Evolutionary conservation across 164 flowering plant genomes (phyloP), one percentile per base, ranked within the genome.

Genomic region (Saururus chinensis): DNA sequence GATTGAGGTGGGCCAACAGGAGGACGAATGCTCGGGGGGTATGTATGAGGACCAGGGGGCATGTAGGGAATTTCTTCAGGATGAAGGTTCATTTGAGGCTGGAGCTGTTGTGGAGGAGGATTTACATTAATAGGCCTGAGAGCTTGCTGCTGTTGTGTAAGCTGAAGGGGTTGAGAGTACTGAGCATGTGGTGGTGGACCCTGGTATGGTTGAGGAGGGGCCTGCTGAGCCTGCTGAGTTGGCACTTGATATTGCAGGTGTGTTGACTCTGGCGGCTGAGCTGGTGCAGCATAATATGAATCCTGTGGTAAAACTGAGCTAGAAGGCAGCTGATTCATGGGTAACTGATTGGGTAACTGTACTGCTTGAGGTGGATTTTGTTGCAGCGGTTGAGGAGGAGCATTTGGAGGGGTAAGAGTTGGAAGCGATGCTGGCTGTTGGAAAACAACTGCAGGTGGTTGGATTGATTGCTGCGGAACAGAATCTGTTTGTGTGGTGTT

Each of bases 51-150:
- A 41, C 4, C 35, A 17, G 63, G 57, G 40, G 84, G 83, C 48
- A 68, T 20, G 56, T 83, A 84, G n/a, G 86, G 68, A 61, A 71
- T 24, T 72, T 89, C 95, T 61, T 89, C 98, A 42, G 77, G 79
- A 71, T 71, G 85, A 64, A 80, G 84, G 61, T 75, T 64, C 23
- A 67, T 3, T 53, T 82, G 69, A 67, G 86, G 79, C 53, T 75
- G 88, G 60, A 56, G 67, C 57, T 76, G 81, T 30, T 30, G 37
- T 9, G 76, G 76, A 51, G 62, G 84, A 60, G 81, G 59, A 60
- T 45, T 45, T 12, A 81, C 53, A 70, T 62, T 74, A 42, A 61
- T 65, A 40, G 83, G 69, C 23, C 74, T 60, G 48, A 68, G 64
- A 55, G 80, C 66, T 53, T 68, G 84, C 48, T 69, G 70, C 40